These are phyloP conservation scores for Raddia guianensis DNA, from an alignment of 176 grass and related monocot species.

Conservation along the genomic window DNA sequence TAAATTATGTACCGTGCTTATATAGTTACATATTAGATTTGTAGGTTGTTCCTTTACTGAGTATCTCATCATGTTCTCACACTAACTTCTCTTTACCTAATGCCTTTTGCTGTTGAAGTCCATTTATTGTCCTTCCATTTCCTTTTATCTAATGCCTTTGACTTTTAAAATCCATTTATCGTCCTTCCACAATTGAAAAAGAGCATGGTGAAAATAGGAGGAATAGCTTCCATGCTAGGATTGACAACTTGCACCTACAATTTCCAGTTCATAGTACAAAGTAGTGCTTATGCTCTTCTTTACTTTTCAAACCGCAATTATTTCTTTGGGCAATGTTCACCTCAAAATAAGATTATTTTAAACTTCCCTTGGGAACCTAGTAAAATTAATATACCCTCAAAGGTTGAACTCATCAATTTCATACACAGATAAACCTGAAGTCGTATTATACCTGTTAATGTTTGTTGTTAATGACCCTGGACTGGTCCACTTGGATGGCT, in stretches of 20 bases:
- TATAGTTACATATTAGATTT: background rate
- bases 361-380: background rate
- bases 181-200: background rate
- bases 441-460: background rate
- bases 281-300: background rate
- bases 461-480: background rate
- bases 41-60: background rate
- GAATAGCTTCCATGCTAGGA: background rate
- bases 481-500: background rate
- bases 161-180: background rate
- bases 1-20: background rate
- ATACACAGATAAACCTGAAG: background rate
- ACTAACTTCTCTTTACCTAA: background rate
- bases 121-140: background rate
- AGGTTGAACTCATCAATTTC: background rate
- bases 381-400: background rate
- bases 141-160: background rate
- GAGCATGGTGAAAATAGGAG: background rate
- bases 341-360: background rate
- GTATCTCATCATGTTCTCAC: background rate
- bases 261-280: constrained; percentile 7
- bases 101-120: background rate
- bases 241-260: constrained; percentile 10
- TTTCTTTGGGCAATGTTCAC: background rate
- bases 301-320: background rate